These are phyloP conservation scores for Didymella exigua DNA, from an alignment of 2,329 filamentous ascomycete genomes.

Conservation along the genomic window DNA sequence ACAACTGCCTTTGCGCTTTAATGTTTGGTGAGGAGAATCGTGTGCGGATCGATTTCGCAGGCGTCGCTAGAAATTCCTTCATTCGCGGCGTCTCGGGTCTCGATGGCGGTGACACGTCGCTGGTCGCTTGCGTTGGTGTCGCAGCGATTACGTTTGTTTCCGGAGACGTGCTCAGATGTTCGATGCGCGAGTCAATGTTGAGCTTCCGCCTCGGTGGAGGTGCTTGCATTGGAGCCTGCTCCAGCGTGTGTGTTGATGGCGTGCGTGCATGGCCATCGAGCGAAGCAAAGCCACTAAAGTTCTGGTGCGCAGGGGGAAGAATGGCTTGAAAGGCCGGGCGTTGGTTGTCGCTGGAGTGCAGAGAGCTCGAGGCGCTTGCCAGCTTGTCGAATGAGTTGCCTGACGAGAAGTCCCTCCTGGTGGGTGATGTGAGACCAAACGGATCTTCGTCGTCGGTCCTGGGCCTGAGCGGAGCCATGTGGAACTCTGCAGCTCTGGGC, in stretches of 20 bases:
- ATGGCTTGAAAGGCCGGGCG: slow-evolving; percentile 47
- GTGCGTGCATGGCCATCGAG: slow-evolving; percentile 44
- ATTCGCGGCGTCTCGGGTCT: slow-evolving; percentile 25
- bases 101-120: slow-evolving; percentile 13
- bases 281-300: slow-evolving; percentile 44
- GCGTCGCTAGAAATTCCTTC: slow-evolving; percentile 37
- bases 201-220: slow-evolving; percentile 19
- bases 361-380: slow-evolving; percentile 22
- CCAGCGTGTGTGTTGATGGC: slow-evolving; percentile 23
- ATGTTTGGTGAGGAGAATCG: slow-evolving; percentile 50
- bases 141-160: slow-evolving; percentile 18
- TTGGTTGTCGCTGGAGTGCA: slow-evolving; percentile 31
- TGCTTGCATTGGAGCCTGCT: slow-evolving; percentile 13
- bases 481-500: slow-evolving; percentile 44
- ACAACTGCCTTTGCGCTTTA: slow-evolving; percentile 45
- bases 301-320: slow-evolving; percentile 41
- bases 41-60: slow-evolving; percentile 39
- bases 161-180: slow-evolving; percentile 33
- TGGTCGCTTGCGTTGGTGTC: slow-evolving; percentile 18
- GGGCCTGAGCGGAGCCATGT: slow-evolving; percentile 47
- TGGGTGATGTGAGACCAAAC: slow-evolving; percentile 48
- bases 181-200: slow-evolving; percentile 24
- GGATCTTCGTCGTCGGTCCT: slow-evolving; percentile 43
- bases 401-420: slow-evolving; percentile 49
- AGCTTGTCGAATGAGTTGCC: slow-evolving; percentile 35